Conservation (phyloP, 2,329 filamentous ascomycete genomes). For the Fusarium papillatum region DNA sequence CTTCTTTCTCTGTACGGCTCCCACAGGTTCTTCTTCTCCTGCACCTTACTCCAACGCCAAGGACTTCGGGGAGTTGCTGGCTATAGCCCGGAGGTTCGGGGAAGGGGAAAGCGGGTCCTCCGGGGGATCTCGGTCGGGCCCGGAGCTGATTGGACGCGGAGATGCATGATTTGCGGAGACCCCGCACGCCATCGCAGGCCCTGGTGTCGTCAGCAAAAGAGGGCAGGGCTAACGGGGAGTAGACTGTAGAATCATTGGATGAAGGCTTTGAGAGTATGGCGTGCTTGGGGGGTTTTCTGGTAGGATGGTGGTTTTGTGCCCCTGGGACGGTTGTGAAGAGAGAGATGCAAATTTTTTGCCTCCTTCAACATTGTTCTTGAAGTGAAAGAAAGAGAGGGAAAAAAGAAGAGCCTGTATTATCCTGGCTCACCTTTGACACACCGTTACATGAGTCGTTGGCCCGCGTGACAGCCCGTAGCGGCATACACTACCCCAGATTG, state of each 20-base stretch:
- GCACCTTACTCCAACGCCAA: not conserved
- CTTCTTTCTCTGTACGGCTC: too few relatives aligned
- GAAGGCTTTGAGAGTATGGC: constrained; percentile 26
- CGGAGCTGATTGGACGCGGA: constrained; percentile 17
- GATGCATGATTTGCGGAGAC: constrained; percentile 30
- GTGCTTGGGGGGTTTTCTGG: constrained; percentile 24
- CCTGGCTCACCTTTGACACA: not conserved
- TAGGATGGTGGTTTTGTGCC: not conserved
- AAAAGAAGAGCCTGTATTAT: not conserved
- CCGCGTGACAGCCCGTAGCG: constrained; percentile 7
- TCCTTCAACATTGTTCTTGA: not conserved
- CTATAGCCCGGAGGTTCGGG: constrained; percentile 18
- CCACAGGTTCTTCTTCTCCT: not conserved
- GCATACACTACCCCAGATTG: constrained; percentile 11
- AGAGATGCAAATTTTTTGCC: not conserved
- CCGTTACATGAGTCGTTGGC: constrained; percentile 5
- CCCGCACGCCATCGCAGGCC: constrained; percentile 42
- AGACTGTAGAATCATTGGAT: constrained; percentile 35
- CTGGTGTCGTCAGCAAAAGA: constrained; percentile 31
- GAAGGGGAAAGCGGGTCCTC: not conserved
- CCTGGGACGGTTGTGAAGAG: not conserved
- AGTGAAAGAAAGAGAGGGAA: not conserved
- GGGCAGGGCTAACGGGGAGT: constrained; percentile 22
- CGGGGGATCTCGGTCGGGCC: constrained; percentile 35
- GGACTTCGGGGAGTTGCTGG: constrained; percentile 34